Conservation (phyloP, 169 alveolate species). For the Perkinsus marinus region DNA sequence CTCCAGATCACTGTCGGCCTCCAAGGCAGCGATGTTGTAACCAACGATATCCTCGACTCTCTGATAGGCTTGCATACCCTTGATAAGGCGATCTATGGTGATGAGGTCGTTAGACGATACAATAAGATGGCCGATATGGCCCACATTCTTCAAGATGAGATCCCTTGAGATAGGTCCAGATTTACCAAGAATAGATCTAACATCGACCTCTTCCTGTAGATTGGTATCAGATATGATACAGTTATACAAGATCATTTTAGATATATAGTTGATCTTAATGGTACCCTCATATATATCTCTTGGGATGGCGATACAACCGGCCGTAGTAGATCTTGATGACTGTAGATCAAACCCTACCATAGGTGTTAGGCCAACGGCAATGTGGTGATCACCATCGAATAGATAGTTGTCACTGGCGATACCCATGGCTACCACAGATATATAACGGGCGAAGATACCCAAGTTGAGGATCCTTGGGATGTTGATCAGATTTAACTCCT, state of each 20-base stretch:
- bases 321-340: too few species aligned
- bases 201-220: neutral
- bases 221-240: neutral
- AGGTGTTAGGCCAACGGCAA: neutral
- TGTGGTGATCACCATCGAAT: neutral
- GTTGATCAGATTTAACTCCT: neutral
- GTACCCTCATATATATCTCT: neutral
- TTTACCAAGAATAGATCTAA: neutral
- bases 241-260: neutral
- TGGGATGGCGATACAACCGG: neutral
- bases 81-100: neutral
- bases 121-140: neutral
- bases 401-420: neutral
- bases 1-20: neutral
- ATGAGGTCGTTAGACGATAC: neutral
- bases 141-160: neutral
- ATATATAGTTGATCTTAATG: neutral
- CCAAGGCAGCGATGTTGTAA: neutral
- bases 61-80: neutral
- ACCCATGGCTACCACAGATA: neutral
- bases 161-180: neutral
- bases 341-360: neutral
- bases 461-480: neutral
- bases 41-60: neutral
- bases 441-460: neutral